A percentile compares a stretch with the other conserved stretches of the same genome.
Evolutionary conservation across 2,329 filamentous ascomycete genomes (phyloP).

Genomic region (Alternaria sp.): DNA sequence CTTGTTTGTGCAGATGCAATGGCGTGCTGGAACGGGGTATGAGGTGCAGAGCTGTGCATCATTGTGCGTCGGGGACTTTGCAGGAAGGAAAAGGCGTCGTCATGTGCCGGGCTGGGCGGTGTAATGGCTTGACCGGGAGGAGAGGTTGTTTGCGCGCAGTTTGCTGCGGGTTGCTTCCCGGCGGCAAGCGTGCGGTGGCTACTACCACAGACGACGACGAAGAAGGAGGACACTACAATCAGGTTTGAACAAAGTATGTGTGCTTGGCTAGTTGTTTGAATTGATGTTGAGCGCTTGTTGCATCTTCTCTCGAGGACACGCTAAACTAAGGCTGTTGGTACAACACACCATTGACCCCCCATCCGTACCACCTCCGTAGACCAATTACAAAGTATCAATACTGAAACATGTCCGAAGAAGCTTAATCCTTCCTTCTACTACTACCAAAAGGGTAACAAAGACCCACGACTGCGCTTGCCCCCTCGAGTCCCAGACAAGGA

Average conservation of each 20-base stretch:
- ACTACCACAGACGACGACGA: neutral
- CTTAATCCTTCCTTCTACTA: slow-evolving; percentile 5
- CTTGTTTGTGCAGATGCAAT: neutral
- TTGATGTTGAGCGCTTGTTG: neutral
- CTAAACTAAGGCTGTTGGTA: slow-evolving; percentile 8
- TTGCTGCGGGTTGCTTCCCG: neutral
- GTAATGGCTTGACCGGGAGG: neutral
- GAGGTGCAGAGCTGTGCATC: neutral
- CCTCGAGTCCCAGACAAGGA: slow-evolving; percentile 29
- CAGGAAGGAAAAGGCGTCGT: neutral
- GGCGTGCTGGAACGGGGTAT: neutral
- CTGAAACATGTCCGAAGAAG: slow-evolving; percentile 26
- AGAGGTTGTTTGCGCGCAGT: neutral
- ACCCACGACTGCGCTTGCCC: slow-evolving; percentile 42
- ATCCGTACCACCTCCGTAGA: slow-evolving; percentile 10
- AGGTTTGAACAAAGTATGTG: neutral
- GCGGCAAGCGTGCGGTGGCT: neutral
- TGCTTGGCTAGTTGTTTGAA: slow-evolving; percentile 6
- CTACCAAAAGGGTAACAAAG: slow-evolving; percentile 16
- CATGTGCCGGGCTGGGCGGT: neutral
- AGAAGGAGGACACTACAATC: neutral
- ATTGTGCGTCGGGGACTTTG: neutral
- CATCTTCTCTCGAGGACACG: slow-evolving; percentile 4
- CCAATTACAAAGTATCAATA: slow-evolving; percentile 28
- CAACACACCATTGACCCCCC: slow-evolving; percentile 14